Base-by-base conservation (phyloP, 352 stramenopile genomes). In the Globisporangium polare region DNA sequence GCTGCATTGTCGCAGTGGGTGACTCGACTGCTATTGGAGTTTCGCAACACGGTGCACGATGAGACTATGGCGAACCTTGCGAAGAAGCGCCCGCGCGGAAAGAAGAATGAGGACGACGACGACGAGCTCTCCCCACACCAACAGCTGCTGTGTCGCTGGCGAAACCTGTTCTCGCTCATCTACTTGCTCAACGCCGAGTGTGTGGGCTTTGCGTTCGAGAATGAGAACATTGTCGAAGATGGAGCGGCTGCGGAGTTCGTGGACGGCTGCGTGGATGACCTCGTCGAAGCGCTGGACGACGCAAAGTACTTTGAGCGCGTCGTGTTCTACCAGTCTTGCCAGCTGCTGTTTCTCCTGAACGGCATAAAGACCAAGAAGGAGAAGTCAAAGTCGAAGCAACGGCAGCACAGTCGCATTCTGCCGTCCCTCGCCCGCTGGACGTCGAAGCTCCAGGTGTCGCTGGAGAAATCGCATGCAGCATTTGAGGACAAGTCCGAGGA, bases 151-250 rank as follows among this genome's bases (percentile, higher is more conserved):
- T 69, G 66, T 42, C 81, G 80, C 29, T 91, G 81, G 80, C 76
- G 75, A 27, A 93, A 93, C 62, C 59, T 93, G 13, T 90, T 91
- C 46, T 84, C 81, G 3, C 69, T 90, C 15, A 58, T 89, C 9
- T 78, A 71, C 0, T 50, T 93, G 2, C 63, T 91, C 12, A 72
- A 68, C 15, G 77, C 74, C 17, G 84, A 93, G 58, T 86, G 81
- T 58, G 62, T 88, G 35, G 84, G 71, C 2, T 90, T 91, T 63
- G 72, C 69, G 39, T 69, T 93, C 10, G 69, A 91, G 63, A 65
- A 68, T n/a, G 29, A 81, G 61, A 46, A 51, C 60, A 54, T 82
- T 63, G 67, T 53, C 69, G 64, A 75, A 22, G 77, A 84, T 22
- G 71, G 66, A 0, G 60, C 73, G n/a, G 73, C 64, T 0, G 57